Conservation (phyloP, 2,329 filamentous ascomycete species). For the Colletotrichum acutatum region DNA sequence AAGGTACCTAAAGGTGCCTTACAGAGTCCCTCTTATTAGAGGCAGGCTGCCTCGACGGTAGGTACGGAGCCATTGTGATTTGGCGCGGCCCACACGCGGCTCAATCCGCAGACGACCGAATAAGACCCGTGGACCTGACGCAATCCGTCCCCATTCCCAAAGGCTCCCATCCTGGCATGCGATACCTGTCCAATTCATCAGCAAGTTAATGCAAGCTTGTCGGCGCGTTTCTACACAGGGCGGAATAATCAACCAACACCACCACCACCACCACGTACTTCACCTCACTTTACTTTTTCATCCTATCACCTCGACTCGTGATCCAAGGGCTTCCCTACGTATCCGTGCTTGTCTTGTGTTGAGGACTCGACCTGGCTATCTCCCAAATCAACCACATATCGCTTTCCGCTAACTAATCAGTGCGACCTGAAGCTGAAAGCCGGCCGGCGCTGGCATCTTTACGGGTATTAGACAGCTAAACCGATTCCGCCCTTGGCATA, state of each 20-base stretch:
- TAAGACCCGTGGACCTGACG: slow-evolving; percentile 2
- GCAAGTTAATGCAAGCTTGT: slow-evolving; percentile 9
- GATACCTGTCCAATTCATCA: slow-evolving; percentile 28
- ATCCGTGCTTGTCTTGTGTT: not conserved
- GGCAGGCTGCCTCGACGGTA: not conserved
- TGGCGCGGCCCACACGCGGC: slow-evolving; percentile 17
- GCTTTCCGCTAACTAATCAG: not conserved
- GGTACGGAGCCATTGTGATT: not conserved
- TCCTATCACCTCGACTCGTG: not conserved
- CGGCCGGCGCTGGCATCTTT: slow-evolving; percentile 7
- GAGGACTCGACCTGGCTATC: not conserved
- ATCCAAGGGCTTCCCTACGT: not conserved
- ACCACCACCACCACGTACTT: not conserved
- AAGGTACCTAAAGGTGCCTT: not conserved
- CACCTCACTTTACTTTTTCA: not conserved
- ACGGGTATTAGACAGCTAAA: not conserved
- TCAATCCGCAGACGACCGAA: slow-evolving; percentile 13
- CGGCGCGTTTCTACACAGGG: not conserved
- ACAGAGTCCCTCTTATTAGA: not conserved
- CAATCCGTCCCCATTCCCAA: not conserved
- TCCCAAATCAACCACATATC: slow-evolving; percentile 1
- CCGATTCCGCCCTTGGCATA: slow-evolving; percentile 19
- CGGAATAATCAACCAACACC: not conserved
- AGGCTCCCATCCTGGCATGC: not conserved
- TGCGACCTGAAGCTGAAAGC: slow-evolving; percentile 6